Base-by-base conservation (phyloP, 2,329 filamentous ascomycete species). In the Fusarium sp. region DNA sequence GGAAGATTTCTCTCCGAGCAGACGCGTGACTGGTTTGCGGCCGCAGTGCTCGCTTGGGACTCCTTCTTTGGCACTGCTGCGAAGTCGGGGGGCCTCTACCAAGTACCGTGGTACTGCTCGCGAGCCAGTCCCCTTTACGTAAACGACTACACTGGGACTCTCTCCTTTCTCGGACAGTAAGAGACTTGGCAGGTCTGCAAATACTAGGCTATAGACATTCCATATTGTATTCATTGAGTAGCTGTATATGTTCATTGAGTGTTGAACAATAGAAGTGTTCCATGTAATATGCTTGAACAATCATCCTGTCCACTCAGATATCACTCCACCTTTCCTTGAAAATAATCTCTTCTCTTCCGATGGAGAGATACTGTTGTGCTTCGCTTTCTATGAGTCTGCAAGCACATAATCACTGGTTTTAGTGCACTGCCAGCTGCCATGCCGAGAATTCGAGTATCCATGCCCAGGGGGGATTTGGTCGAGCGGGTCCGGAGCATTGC, bases 181-280 rank as follows among this genome's bases (percentile, higher is more conserved):
- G 34, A n/a, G 18, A n/a, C 16, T n/a, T n/a, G 10, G 34, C 18
- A 38, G 1, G 11, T 4, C 4, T 7, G 1, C 3, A 38, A 10
- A n/a, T 11, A 7, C 9, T 38, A 18, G 5, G 10, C 10, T 38
- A n/a, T 11, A n/a, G 0, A 0, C 6, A 0, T 38, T n/a, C 6
- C 1, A 12, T 38, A 11, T 38, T n/a, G 3, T 38, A n/a, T 0
- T 11, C 18, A n/a, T 38, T n/a, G 18, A n/a, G 9, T 11, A 4
- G 5, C 9, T 38, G 11, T 0, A 38, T 6, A 11, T 0, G 6
- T n/a, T 9, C 7, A n/a, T 38, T 12, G 5, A 10, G 6, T 5
- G 18, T 11, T 38, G 34, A n/a, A n/a, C 34, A 38, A 38, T 38
- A 11, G 9, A 7, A 11, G 5, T 38, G 34, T 38, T n/a, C 34